Percentiles rank a stretch among this genome's conserved stretches.
These are phyloP conservation scores for Pestalotiopsis sp. DNA, from an alignment of 2,329 filamentous ascomycete genomes.

Conservation along the genomic window DNA sequence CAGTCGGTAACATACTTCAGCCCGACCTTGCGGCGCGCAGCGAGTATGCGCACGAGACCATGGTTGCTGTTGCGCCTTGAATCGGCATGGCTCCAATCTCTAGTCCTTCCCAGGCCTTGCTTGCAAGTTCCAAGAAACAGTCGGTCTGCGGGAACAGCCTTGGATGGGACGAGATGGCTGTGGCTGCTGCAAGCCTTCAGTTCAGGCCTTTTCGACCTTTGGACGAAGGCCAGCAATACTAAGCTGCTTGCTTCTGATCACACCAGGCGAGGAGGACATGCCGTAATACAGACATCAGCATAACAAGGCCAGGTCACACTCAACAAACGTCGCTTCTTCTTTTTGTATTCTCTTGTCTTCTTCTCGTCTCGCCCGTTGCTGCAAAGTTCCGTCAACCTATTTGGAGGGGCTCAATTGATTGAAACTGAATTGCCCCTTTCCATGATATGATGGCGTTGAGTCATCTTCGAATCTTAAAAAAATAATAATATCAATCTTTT, in stretches of 20 bases:
- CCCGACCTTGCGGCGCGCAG: background rate
- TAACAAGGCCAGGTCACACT: background rate
- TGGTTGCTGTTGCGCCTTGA: background rate
- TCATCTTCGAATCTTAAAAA: background rate
- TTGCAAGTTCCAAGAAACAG: background rate
- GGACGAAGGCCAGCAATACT: background rate
- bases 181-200: background rate
- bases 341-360: background rate
- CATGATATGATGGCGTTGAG: background rate
- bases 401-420: background rate
- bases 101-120: background rate
- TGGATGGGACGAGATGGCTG: background rate
- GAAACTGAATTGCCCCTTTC: background rate
- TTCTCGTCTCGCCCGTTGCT: no score
- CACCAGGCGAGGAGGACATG: background rate
- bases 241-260: background rate
- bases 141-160: background rate
- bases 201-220: background rate
- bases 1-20: background rate
- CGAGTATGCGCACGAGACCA: background rate
- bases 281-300: background rate
- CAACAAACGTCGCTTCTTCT: background rate
- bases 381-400: no score
- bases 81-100: background rate
- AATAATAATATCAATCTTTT: background rate